phyloP scores from a whole-genome alignment of 805 yeast genomes.

The Saccharomyces jurei region DNA sequence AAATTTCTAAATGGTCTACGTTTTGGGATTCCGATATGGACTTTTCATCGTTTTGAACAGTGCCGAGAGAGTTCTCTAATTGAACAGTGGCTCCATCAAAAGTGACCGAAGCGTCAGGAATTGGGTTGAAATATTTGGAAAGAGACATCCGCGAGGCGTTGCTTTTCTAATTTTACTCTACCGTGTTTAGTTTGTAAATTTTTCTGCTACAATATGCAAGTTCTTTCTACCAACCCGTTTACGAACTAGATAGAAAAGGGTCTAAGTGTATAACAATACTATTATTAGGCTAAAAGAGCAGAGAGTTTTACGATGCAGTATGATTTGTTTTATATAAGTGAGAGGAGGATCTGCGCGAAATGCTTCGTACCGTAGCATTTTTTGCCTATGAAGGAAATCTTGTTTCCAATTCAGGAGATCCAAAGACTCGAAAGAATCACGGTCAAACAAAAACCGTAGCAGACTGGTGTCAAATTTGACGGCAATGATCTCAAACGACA shows the following conservation, averaged over 20 bases:
- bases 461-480: not conserved
- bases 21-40: not conserved
- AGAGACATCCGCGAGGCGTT: slow-evolving; percentile 13
- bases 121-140: slow-evolving; percentile 20
- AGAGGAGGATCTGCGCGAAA: not conserved
- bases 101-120: slow-evolving; percentile 20
- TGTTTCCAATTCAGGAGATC: not conserved
- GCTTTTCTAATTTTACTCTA: not conserved
- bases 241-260: not conserved
- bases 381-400: not conserved
- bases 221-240: not conserved
- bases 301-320: not conserved
- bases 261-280: not conserved
- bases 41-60: not conserved
- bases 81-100: slow-evolving; percentile 17
- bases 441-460: not conserved
- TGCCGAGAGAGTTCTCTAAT: slow-evolving; percentile 5
- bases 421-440: not conserved
- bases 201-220: not conserved
- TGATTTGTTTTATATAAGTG: not conserved
- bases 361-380: not conserved
- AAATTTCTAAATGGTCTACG: not conserved
- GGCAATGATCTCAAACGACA: not conserved
- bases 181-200: not conserved
- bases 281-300: not conserved